These are phyloP conservation scores for Metschnikowia aberdeeniae DNA, from an alignment of 805 yeast genomes.

Conservation along the genomic window DNA sequence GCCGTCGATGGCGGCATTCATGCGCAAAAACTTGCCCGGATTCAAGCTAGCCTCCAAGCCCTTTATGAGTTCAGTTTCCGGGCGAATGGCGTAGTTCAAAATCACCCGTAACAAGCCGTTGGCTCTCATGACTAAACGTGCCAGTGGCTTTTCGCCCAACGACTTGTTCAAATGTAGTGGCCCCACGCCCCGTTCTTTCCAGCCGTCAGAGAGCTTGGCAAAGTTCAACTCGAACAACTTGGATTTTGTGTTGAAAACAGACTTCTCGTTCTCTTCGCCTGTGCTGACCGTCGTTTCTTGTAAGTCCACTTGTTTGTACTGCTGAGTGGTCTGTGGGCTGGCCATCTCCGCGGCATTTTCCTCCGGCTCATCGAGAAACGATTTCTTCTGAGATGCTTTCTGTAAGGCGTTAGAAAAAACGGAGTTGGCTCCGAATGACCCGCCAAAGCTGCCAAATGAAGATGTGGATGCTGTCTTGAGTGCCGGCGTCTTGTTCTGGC, in stretches of 20 bases:
- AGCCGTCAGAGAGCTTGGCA: slow-evolving; percentile 63
- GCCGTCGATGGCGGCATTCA: slow-evolving; percentile 63
- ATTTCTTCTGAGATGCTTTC: slow-evolving; percentile 46
- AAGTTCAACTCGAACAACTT: slow-evolving; percentile 75
- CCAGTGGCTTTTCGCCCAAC: slow-evolving; percentile 32
- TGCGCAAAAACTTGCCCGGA: slow-evolving; percentile 78
- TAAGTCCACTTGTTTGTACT: slow-evolving; percentile 56
- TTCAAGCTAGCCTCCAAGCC: slow-evolving; percentile 86
- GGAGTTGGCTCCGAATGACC: slow-evolving; percentile 45
- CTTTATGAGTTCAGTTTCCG: slow-evolving; percentile 58
- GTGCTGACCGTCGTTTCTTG: slow-evolving; percentile 58
- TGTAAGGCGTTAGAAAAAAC: slow-evolving; percentile 54
- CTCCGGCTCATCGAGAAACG: slow-evolving; percentile 49
- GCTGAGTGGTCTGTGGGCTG: slow-evolving; percentile 30
- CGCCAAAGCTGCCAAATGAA: slow-evolving; percentile 16
- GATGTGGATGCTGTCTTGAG: slow-evolving; percentile 5
- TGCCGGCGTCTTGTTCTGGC: background rate
- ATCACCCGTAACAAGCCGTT: slow-evolving; percentile 81
- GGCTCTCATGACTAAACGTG: slow-evolving; percentile 86
- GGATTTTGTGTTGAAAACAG: slow-evolving; percentile 65
- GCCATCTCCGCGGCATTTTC: slow-evolving; percentile 14
- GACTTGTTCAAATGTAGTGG: slow-evolving; percentile 71
- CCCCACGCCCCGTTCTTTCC: slow-evolving; percentile 97
- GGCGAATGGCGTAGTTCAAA: slow-evolving; percentile 64
- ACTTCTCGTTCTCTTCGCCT: slow-evolving; percentile 85